Conservation (phyloP, 352 stramenopile genomes). For the Phytophthora rubi region DNA sequence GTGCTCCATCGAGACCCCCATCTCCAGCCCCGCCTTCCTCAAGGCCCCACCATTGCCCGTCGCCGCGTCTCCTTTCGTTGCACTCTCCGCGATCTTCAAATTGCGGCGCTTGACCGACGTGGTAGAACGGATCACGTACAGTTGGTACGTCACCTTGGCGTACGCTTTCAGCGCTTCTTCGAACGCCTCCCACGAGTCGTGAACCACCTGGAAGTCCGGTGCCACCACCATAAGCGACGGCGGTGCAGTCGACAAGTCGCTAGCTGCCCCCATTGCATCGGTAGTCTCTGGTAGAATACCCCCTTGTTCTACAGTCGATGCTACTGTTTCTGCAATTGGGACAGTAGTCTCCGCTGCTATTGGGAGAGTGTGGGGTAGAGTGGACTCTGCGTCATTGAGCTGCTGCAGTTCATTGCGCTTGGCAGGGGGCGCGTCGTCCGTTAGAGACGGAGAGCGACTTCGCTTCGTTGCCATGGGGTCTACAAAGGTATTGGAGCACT, state of each 20-base stretch:
- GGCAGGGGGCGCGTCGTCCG: conserved; percentile 4
- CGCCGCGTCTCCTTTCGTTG: conserved; percentile 20
- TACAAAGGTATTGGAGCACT: background rate
- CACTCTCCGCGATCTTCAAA: conserved; percentile 63
- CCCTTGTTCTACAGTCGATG: conserved; percentile 5
- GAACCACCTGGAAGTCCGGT: conserved; percentile 51
- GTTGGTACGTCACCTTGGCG: conserved; percentile 64
- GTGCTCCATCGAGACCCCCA: background rate
- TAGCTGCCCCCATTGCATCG: background rate
- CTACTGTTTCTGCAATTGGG: conserved; percentile 7
- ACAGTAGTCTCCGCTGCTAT: background rate
- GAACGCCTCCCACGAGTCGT: conserved; percentile 74
- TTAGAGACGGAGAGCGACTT: conserved; percentile 24
- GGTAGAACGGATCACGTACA: conserved; percentile 82
- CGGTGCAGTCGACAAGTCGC: conserved; percentile 1
- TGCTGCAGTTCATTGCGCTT: conserved; percentile 28
- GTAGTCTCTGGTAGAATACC: background rate
- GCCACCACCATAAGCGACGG: conserved; percentile 41
- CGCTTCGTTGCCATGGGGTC: conserved; percentile 30
- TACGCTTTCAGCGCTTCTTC: conserved; percentile 68
- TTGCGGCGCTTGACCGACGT: conserved; percentile 79
- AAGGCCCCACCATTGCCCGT: background rate
- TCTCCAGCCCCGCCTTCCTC: conserved; percentile 11
- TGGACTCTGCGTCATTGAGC: background rate
- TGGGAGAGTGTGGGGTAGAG: background rate